phyloP scores from a whole-genome alignment of 139 green algal species.

The Coelastrella sp. region DNA sequence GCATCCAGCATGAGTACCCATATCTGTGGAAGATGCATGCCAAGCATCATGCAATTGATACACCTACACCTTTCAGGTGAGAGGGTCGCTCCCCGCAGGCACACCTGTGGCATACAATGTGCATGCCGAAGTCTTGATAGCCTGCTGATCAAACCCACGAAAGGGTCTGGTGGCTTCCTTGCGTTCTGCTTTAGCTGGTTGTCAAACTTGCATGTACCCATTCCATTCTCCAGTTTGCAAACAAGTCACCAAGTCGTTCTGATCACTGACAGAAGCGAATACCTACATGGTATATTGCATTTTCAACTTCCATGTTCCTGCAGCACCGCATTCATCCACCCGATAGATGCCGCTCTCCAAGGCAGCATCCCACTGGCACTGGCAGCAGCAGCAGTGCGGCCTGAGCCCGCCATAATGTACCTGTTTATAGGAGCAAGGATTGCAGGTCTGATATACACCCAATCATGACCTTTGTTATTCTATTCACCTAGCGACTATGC shows the following conservation, averaged over 20 bases:
- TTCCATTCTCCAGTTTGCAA: too few species aligned
- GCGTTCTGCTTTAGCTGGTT: too few species aligned
- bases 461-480: background rate
- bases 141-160: background rate
- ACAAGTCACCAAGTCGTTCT: too few species aligned
- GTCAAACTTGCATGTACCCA: too few species aligned
- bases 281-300: too few species aligned
- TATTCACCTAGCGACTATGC: too few species aligned
- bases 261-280: too few species aligned
- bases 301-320: background rate
- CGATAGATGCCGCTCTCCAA: constrained; percentile 38
- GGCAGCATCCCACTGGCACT: constrained; percentile 36
- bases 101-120: background rate
- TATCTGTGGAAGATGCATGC: constrained; percentile 33
- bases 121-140: background rate
- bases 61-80: constrained; percentile 25
- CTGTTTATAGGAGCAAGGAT: constrained; percentile 18
- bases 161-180: too few species aligned
- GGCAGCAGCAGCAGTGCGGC: constrained; percentile 21
- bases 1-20: constrained; percentile 39
- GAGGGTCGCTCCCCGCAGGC: too few species aligned
- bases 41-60: constrained; percentile 44
- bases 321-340: constrained; percentile 37
- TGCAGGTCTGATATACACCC: background rate
- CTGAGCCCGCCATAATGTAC: constrained; percentile 22